phyloP scores from a whole-genome alignment of 495 filamentous ascomycete species.

The Podospora australis region DNA sequence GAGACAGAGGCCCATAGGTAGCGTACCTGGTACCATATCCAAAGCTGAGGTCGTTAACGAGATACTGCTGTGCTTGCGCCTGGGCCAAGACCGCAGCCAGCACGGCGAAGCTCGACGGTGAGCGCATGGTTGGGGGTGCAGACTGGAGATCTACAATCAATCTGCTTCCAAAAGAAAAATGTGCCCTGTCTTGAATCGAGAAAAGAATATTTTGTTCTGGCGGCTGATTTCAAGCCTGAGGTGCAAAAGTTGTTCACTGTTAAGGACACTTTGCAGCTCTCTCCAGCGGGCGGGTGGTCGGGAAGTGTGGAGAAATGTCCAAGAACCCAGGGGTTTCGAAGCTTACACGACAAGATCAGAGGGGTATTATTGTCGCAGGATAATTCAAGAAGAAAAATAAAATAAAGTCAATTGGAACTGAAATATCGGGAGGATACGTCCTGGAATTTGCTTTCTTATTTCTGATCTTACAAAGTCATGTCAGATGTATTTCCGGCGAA shows the following conservation, averaged over 20 bases:
- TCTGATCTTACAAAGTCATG: too few species aligned
- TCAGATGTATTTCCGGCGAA: too few species aligned
- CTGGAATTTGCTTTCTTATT: too few species aligned
- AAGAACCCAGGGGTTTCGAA: background rate
- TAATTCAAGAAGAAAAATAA: background rate
- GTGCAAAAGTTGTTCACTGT: conserved; percentile 2
- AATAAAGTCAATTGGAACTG: too few species aligned
- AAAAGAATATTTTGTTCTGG: too few species aligned
- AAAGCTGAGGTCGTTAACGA: conserved; percentile 65
- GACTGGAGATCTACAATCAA: conserved; percentile 23
- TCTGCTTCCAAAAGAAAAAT: background rate
- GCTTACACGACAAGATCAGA: background rate
- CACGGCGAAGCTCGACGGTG: conserved; percentile 33
- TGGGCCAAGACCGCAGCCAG: conserved; percentile 50
- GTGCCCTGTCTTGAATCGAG: too few species aligned
- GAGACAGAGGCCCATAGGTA: too few species aligned
- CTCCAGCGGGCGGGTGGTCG: conserved; percentile 5
- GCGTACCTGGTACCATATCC: conserved; percentile 59
- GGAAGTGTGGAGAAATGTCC: conserved; percentile 14
- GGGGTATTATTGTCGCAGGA: background rate
- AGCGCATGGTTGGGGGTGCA: too few species aligned
- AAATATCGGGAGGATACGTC: too few species aligned
- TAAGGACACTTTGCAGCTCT: conserved; percentile 22
- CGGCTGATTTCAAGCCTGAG: background rate
- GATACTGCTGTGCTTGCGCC: conserved; percentile 54